A percentile compares a stretch with the other conserved stretches of the same genome.
Evolutionary conservation across 75 land plant genomes (phyloP).

Genomic region (Cupressus sempervirens): DNA sequence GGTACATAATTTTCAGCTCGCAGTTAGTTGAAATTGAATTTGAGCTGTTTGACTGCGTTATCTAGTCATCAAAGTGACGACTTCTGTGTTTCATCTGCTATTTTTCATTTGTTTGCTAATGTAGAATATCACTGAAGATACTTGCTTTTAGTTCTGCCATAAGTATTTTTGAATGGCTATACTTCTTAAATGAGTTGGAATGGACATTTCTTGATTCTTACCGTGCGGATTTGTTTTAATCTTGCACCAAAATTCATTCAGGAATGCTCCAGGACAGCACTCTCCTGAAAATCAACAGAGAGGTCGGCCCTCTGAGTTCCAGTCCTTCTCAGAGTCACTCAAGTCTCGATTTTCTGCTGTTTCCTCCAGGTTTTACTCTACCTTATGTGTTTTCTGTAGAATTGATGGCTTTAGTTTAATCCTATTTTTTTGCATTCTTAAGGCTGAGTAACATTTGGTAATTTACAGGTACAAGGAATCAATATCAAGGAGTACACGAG

Average conservation of each 20-base stretch:
- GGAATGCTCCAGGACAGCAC: slow-evolving; percentile 31
- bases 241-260: slow-evolving; percentile 4
- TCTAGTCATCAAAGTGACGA: neutral
- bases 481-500: slow-evolving; percentile 77
- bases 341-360: slow-evolving; percentile 85
- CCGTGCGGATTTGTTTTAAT: neutral
- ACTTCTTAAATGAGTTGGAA: neutral
- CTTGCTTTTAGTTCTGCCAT: neutral
- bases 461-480: slow-evolving; percentile 79
- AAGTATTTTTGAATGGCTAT: neutral
- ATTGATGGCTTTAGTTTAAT: slow-evolving; percentile 2
- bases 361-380: slow-evolving; percentile 68
- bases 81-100: neutral
- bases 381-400: neutral
- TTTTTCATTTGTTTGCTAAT: neutral
- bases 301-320: slow-evolving; percentile 77
- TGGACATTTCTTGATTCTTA: neutral
- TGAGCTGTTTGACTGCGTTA: neutral
- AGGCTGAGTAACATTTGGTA: neutral
- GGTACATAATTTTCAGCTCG: neutral
- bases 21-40: neutral
- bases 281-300: slow-evolving; percentile 40
- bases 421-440: neutral
- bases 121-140: neutral
- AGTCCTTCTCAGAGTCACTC: slow-evolving; percentile 80